These are phyloP conservation scores for Phyllachora maydis DNA, from an alignment of 2,329 filamentous ascomycete species.

Conservation along the genomic window DNA sequence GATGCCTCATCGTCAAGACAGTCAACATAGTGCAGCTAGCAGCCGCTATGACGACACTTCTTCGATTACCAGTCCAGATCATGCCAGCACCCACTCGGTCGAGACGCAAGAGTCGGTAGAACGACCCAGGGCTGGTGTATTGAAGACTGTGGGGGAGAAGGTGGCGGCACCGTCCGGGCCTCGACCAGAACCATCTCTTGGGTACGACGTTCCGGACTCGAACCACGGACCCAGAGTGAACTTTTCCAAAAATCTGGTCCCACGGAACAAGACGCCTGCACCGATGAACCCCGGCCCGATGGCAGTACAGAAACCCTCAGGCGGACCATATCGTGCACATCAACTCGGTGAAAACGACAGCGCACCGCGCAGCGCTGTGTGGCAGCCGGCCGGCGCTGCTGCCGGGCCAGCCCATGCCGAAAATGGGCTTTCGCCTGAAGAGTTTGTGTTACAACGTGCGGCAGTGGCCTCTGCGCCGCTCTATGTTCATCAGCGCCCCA, in stretches of 20 bases:
- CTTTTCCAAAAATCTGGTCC: too few species aligned
- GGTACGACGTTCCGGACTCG: constrained; percentile 46
- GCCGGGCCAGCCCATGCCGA: constrained; percentile 24
- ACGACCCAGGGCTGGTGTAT: constrained; percentile 54
- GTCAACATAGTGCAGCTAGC: constrained; percentile 18
- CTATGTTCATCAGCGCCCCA: constrained; percentile 39
- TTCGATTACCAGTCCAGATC: constrained; percentile 51
- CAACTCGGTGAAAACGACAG: too few species aligned
- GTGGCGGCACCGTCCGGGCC: too few species aligned
- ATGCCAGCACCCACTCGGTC: constrained; percentile 47
- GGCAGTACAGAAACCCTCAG: too few species aligned
- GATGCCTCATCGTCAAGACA: constrained; percentile 7
- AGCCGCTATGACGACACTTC: constrained; percentile 40
- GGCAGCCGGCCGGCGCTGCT: constrained; percentile 51
- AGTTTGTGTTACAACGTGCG: constrained; percentile 66
- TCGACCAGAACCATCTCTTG: constrained; percentile 7
- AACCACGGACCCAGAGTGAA: constrained; percentile 76
- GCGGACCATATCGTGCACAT: too few species aligned
- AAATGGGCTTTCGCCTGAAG: constrained; percentile 48
- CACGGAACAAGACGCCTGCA: constrained; percentile 11
- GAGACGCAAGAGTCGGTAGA: constrained; percentile 32
- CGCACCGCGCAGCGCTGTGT: constrained; percentile 45
- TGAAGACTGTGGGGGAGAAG: constrained; percentile 61
- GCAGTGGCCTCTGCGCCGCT: constrained; percentile 32
- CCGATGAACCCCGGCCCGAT: too few species aligned